phyloP scores from a whole-genome alignment of 176 grass and related monocot genomes.

The Ampelocalamus luodianensis region DNA sequence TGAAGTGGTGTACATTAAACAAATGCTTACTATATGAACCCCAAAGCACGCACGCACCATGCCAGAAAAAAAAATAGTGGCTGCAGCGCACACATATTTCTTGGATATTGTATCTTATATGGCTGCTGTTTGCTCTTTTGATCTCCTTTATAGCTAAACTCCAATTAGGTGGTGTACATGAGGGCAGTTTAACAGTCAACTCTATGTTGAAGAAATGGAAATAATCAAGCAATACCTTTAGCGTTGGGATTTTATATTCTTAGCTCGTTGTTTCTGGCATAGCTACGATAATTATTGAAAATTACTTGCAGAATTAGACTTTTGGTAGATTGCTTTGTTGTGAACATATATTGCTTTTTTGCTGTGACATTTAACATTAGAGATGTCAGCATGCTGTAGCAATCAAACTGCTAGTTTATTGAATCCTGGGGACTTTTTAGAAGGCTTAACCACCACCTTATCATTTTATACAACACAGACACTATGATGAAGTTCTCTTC shows the following conservation, averaged over 20 bases:
- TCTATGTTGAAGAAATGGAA: neutral
- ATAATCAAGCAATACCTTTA: neutral
- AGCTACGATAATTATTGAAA: neutral
- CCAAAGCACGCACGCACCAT: neutral
- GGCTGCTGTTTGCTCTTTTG: neutral
- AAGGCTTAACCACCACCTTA: neutral
- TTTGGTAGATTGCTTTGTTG: neutral
- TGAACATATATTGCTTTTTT: neutral
- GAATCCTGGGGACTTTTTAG: neutral
- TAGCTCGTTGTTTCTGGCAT: neutral
- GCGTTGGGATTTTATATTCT: neutral
- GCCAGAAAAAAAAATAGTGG: neutral
- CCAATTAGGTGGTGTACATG: slow-evolving; percentile 17
- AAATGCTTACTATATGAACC: neutral
- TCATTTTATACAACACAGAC: slow-evolving; percentile 49
- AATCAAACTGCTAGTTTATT: neutral
- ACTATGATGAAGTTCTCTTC: slow-evolving; percentile 94
- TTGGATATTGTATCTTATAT: neutral
- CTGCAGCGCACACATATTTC: neutral
- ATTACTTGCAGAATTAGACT: neutral
- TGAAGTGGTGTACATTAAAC: slow-evolving; percentile 35
- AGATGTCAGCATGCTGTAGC: neutral
- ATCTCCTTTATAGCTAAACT: slow-evolving; percentile 9
- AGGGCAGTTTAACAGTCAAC: neutral
- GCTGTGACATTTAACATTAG: neutral